Conservation (phyloP, 2,329 filamentous ascomycete species). For the Colletotrichum lindemuthianum region DNA sequence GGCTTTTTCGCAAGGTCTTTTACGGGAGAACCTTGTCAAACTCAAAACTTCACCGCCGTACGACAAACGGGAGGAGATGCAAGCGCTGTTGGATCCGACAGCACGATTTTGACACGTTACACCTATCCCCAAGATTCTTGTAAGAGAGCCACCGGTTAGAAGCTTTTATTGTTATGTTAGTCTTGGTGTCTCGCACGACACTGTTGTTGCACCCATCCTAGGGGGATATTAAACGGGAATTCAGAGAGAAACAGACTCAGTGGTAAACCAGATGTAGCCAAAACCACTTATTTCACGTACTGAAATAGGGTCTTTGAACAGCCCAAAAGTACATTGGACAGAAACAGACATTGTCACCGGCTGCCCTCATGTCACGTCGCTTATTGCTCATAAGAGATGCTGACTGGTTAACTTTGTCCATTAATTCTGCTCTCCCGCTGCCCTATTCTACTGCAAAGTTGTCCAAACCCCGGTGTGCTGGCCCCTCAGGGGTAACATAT, state of each 20-base stretch:
- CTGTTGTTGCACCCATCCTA: too few relatives aligned
- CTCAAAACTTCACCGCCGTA: conserved; percentile 12
- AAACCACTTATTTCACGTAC: too few relatives aligned
- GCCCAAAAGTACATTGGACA: too few relatives aligned
- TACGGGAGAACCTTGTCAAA: neutral
- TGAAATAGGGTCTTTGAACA: too few relatives aligned
- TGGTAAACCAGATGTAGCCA: too few relatives aligned
- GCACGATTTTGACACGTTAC: neutral
- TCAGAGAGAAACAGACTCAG: too few relatives aligned
- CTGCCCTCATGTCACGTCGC: too few relatives aligned
- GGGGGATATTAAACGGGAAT: too few relatives aligned
- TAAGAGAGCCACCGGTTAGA: neutral
- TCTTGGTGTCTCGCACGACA: neutral
- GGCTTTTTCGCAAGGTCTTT: neutral
- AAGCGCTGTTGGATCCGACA: conserved; percentile 7
- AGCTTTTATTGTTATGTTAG: neutral
- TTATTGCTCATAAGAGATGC: too few relatives aligned
- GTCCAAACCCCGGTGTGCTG: conserved; percentile 3
- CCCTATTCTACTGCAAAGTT: conserved; percentile 5
- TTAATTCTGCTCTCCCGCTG: too few relatives aligned
- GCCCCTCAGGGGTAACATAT: conserved; percentile 42
- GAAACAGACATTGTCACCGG: too few relatives aligned
- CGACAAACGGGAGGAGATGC: neutral
- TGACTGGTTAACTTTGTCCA: too few relatives aligned
- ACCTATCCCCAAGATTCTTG: neutral